Base-by-base conservation (phyloP, 2,329 filamentous ascomycete species). In the Lizonia empirigonia region DNA sequence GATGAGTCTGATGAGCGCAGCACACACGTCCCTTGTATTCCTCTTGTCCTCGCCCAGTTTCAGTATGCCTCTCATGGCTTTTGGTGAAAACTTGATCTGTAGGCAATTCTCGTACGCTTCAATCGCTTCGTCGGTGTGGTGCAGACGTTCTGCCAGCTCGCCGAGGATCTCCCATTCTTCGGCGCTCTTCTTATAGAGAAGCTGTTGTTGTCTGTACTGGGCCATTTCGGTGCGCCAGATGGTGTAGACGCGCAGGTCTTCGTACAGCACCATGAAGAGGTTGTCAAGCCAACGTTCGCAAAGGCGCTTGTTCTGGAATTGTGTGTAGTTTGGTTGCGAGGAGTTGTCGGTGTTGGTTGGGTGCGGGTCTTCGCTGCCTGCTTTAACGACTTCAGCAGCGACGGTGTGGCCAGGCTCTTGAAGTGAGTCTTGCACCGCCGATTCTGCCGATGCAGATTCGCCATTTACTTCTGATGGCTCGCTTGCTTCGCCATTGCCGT, bases 201-300 rank as follows among this genome's bases (percentile, higher is more conserved):
- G 87, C 56, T 93, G 89, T 73, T 97, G 93, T 45, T 93, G 90
- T 18, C 90, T 87, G 71, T 92, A 97, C 72, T 97, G 93, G 0
- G 91, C 90, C 85, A 97, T 94, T 73, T 99, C 94, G 0, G 94
- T 97, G 49, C 94, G 88, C 94, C 94, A 99, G 73, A 99, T 99
- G 10, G 94, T 99, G 79, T 99, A 99, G 36, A 99, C 93, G 40
- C 94, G 90, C 15, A 99, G 82, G 68, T 99, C 94, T 74, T 99
- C 94, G 72, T 99, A 99, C 2, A 99, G 82, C 0, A 97, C 94
- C 94, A 99, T 99, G 78, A 99, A 99, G 18, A 99, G 82, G 66
- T 96, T 97, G 75, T 99, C 94, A 2, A 99, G 83, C 94, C 94
- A 99, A 62, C 94, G 86, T 75, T 99, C 94, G 68, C 94, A 99